Conservation (phyloP, 208 protist genomes). For the Crithidia sp. region DNA sequence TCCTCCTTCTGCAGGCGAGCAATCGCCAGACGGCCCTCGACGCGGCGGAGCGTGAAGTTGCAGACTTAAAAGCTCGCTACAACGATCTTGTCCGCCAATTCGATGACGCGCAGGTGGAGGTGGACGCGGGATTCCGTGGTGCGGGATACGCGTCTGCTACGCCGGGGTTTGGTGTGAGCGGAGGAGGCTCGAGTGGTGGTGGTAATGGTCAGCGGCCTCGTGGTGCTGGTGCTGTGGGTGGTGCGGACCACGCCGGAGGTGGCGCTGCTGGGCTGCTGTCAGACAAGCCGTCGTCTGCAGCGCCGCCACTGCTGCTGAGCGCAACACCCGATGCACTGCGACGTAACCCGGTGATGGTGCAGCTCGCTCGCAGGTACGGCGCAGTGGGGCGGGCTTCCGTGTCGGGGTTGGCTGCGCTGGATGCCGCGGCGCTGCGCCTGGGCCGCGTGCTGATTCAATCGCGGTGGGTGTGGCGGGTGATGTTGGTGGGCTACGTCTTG, state of each 20-base stretch:
- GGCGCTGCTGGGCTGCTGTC: neutral
- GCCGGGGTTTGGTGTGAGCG: neutral
- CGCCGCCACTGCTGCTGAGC: neutral
- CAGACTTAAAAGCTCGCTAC: conserved; percentile 54
- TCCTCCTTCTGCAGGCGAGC: conserved; percentile 39
- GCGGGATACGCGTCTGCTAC: too few relatives aligned
- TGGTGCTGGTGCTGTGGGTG: neutral
- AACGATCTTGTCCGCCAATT: conserved; percentile 48
- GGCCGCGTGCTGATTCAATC: conserved; percentile 38
- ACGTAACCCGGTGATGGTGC: conserved; percentile 29
- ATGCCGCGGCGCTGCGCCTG: conserved; percentile 37
- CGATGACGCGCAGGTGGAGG: conserved; percentile 44
- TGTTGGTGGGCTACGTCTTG: conserved; percentile 46
- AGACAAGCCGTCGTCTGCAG: neutral
- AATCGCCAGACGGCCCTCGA: conserved; percentile 58
- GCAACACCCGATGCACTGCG: neutral
- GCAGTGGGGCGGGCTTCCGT: conserved; percentile 14
- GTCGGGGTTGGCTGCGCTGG: conserved; percentile 23
- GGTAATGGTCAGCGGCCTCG: neutral
- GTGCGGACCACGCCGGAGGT: neutral
- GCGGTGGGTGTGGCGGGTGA: conserved; percentile 43
- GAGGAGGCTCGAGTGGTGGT: neutral
- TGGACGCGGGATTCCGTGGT: conserved; percentile 36
- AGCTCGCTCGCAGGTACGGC: conserved; percentile 21
- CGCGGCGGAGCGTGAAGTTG: conserved; percentile 43